Conservation (phyloP, 495 filamentous ascomycete genomes). For the Podospora pseudocomata region DNA sequence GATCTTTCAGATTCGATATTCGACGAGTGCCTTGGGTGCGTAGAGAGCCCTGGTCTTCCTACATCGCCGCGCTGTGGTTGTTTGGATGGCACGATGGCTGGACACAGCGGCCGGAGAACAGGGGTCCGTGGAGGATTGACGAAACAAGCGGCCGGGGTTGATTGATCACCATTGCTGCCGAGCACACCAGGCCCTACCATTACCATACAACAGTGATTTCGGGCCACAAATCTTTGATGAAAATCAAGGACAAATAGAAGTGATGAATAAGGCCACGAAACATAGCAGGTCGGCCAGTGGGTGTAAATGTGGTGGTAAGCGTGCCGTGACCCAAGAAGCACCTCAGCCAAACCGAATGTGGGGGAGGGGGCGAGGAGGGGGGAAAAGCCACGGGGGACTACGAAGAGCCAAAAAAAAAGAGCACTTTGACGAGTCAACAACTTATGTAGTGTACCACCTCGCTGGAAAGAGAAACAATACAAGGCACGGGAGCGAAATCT, state of each 20-base stretch:
- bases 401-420: not conserved
- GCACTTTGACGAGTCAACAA: slow-evolving; percentile 6
- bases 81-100: not conserved
- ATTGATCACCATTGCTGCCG: not conserved
- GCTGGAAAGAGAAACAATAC: not conserved
- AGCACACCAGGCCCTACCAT: slow-evolving; percentile 5
- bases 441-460: not conserved
- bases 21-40: no score
- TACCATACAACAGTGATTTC: slow-evolving; percentile 17
- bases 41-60: no score
- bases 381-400: not conserved
- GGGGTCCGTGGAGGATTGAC: not conserved
- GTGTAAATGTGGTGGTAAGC: not conserved
- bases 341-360: not conserved
- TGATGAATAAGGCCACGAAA: slow-evolving; percentile 21
- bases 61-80: not conserved
- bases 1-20: no score
- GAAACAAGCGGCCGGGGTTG: slow-evolving; percentile 14
- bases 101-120: not conserved
- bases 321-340: not conserved
- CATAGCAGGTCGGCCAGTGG: slow-evolving; percentile 14
- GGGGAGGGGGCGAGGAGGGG: not conserved
- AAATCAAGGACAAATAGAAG: slow-evolving; percentile 10
- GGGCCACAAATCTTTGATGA: not conserved
- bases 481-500: not conserved